Conservation (phyloP, 2,329 filamentous ascomycete species). For the Colletotrichum gigasporum region DNA sequence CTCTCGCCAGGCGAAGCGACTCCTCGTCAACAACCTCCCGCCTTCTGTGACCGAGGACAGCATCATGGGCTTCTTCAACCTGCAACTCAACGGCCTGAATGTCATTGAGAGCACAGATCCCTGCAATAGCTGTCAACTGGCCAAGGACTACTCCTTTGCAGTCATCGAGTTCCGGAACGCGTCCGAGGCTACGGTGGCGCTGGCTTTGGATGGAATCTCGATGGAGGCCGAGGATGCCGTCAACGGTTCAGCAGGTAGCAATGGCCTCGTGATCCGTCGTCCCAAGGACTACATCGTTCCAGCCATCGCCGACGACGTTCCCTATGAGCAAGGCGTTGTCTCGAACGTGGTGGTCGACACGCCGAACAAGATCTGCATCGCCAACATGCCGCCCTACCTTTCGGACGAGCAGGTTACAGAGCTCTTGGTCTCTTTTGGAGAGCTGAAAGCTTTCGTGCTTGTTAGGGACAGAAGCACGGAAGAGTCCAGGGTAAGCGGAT, state of each 20-base stretch:
- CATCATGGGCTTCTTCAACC: constrained; percentile 88
- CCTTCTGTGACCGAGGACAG: constrained; percentile 76
- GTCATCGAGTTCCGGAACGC: constrained; percentile 90
- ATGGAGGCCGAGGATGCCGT: constrained; percentile 79
- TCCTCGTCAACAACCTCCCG: constrained; percentile 88
- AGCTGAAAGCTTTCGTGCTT: constrained; percentile 89
- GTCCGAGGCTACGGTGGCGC: constrained; percentile 87
- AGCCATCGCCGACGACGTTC: constrained; percentile 75
- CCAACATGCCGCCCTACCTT: constrained; percentile 88
- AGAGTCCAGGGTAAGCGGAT: constrained; percentile 89
- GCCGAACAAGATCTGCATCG: constrained; percentile 92
- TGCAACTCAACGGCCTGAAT: constrained; percentile 96
- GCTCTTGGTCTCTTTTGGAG: constrained; percentile 88
- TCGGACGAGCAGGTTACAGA: constrained; percentile 92
- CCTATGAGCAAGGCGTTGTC: constrained; percentile 79
- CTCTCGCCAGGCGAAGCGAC: constrained; percentile 91
- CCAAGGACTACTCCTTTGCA: constrained; percentile 81
- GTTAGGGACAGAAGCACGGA: constrained; percentile 88
- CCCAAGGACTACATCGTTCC: constrained; percentile 99
- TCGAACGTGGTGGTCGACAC: constrained; percentile 88
- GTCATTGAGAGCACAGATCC: constrained; percentile 86
- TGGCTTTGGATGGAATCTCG: constrained; percentile 87
- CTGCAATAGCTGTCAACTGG: constrained; percentile 84
- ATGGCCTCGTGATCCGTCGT: constrained; percentile 79
- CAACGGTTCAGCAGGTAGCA: constrained; percentile 58